Base-by-base conservation (phyloP, 2,329 filamentous ascomycete genomes). In the Diplodia mutila region DNA sequence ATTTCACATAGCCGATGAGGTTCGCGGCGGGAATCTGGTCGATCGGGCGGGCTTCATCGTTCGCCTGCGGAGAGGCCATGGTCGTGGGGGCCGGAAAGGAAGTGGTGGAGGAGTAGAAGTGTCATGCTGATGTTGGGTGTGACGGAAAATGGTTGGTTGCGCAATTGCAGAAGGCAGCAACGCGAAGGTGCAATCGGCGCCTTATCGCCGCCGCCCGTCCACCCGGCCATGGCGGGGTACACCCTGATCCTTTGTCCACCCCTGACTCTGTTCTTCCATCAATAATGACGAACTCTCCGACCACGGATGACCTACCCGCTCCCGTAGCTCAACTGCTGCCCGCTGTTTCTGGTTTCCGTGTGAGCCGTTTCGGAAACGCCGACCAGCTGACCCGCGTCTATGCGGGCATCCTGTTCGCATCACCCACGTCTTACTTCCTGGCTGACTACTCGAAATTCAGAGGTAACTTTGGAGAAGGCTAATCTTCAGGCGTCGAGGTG, bases 1-100 rank as follows among this genome's bases (percentile, higher is more conserved):
- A 21, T 25, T 39, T 34, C 11, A 67, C 32, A 34, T 32, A 67
- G 65, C 53, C 65, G 39, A 67, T 42, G 42, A 67, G n/a, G 32
- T 51, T 63, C 8, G 59, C 27, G n/a, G 42, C 1, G n/a, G 59
- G 59, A 8, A 51, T 51, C 11, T 51, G 27, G 14, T 16, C 25
- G 46, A 63, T 12, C 8, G 27, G 18, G 11, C 2, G 4, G 39
- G 37, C 11, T 9, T 49, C 42, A 42, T 9, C 27, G 12, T 37
- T 29, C 4, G 59, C 34, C 29, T 51, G 42, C 14, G 46, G 49
- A n/a, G 46, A 23, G 27, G 27, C 39, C 59, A 63, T 63, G 59
- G 25, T 51, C 6, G 7, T 29, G 59, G 11, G 54, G n/a, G 32
- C 39, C 55, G 18, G 14, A 18, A 11, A n/a, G 14, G 25, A 5